phyloP scores from a whole-genome alignment of 371 early-diverging fungal species.

The Cokeromyces recurvatus region DNA sequence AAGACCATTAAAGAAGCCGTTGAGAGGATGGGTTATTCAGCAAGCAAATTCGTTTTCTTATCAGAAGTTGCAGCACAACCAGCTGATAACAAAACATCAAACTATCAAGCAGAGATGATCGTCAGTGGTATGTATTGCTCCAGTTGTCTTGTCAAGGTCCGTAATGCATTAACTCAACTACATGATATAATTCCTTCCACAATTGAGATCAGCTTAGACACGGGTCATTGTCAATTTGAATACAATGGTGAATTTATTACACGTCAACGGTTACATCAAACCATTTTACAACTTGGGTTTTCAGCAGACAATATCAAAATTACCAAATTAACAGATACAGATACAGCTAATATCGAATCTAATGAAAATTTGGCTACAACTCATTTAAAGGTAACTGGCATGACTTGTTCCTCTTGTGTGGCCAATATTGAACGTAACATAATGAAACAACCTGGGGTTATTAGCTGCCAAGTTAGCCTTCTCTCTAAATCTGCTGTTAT shows the following conservation, averaged over 20 bases:
- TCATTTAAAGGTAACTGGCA: conserved; percentile 60
- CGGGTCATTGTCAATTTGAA: conserved; percentile 43
- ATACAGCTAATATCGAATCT: conserved; percentile 3
- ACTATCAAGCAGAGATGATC: conserved; percentile 25
- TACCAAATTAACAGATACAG: conserved; percentile 14
- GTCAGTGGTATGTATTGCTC: conserved; percentile 69
- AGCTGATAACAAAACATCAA: neutral
- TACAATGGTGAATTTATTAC: conserved; percentile 26
- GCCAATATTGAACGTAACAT: conserved; percentile 60
- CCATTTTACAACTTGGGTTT: conserved; percentile 45
- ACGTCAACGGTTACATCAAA: conserved; percentile 34
- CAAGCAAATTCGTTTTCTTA: conserved; percentile 30
- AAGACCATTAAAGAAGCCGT: conserved; percentile 42
- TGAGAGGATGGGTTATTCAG: conserved; percentile 60
- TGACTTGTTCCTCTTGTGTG: conserved; percentile 86
- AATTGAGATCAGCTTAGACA: conserved; percentile 39
- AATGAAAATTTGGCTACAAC: conserved; percentile 20
- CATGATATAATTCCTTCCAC: conserved; percentile 30
- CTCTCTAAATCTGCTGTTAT: conserved; percentile 59
- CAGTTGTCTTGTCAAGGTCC: conserved; percentile 58
- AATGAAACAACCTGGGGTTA: conserved; percentile 51
- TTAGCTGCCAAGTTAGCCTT: conserved; percentile 60
- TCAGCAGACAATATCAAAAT: conserved; percentile 51
- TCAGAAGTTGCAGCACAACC: neutral
- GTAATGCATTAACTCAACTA: conserved; percentile 29